Percentiles rank a stretch among this genome's conserved stretches.
phyloP scores from a whole-genome alignment of 192 early-diverging fungal genomes.

The Umbelopsis vinacea region DNA sequence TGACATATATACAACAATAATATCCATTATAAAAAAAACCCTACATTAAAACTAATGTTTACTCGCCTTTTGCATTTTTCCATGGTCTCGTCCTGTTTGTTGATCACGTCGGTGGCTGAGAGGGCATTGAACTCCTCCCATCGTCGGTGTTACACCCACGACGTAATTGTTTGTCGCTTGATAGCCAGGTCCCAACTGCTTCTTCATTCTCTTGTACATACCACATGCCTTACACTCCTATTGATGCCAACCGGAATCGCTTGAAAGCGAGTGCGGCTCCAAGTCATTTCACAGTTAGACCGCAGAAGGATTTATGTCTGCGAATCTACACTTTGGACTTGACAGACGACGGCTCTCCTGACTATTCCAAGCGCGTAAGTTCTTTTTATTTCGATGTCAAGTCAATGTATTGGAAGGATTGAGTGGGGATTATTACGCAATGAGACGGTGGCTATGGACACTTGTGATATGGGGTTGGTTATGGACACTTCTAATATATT shows the following conservation, averaged over 20 bases:
- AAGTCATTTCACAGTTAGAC: neutral
- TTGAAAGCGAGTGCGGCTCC: slow-evolving; percentile 19
- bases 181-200: neutral
- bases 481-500: neutral
- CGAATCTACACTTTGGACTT: slow-evolving; percentile 54
- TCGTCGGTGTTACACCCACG: slow-evolving; percentile 7
- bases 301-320: neutral
- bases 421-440: neutral
- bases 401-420: neutral
- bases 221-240: slow-evolving; percentile 14
- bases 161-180: slow-evolving; percentile 20
- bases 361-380: slow-evolving; percentile 37
- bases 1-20: no score
- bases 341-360: slow-evolving; percentile 62
- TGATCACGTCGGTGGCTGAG: slow-evolving; percentile 17
- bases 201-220: slow-evolving; percentile 18
- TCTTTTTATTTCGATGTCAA: neutral
- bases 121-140: neutral
- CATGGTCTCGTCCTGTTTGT: neutral
- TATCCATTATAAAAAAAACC: no score
- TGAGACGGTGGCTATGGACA: neutral
- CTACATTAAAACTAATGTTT: neutral
- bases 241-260: slow-evolving; percentile 4
- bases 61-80: neutral
- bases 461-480: neutral